phyloP scores from a whole-genome alignment of 2,329 filamentous ascomycete genomes.

The Cordyceps militaris region DNA sequence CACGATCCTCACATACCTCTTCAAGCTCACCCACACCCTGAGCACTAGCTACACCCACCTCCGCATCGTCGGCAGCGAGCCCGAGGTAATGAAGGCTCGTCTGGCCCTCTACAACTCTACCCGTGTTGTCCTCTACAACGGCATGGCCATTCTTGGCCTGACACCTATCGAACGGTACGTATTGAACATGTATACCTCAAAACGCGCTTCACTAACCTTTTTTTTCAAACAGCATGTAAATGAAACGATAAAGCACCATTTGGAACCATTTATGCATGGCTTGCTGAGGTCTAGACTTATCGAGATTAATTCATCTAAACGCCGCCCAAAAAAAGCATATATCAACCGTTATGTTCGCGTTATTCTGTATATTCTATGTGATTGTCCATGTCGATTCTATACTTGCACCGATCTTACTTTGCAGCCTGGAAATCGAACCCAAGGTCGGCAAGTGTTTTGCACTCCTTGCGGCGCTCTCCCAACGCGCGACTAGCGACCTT shows the following conservation, averaged over 20 bases:
- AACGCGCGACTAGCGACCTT: constrained; percentile 32
- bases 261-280: background rate
- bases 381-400: background rate
- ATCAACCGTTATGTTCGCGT: background rate
- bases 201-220: background rate
- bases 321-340: background rate
- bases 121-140: constrained; percentile 69
- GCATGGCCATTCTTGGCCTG: constrained; percentile 74
- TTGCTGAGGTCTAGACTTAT: background rate
- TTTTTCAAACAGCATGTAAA: constrained; percentile 10
- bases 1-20: constrained; percentile 55
- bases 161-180: constrained; percentile 58
- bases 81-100: constrained; percentile 56
- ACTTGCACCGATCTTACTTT: background rate
- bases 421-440: constrained; percentile 25
- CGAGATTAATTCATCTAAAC: background rate
- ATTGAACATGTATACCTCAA: background rate
- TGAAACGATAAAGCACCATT: background rate
- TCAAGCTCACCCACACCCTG: constrained; percentile 78
- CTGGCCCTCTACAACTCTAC: constrained; percentile 74
- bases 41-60: constrained; percentile 78
- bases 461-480: constrained; percentile 27
- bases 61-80: constrained; percentile 73
- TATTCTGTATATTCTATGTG: background rate
- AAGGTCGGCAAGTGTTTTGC: constrained; percentile 29